phyloP scores from a whole-genome alignment of 1,284 basidiomycete genomes.

The Rhodotorula sp. region DNA sequence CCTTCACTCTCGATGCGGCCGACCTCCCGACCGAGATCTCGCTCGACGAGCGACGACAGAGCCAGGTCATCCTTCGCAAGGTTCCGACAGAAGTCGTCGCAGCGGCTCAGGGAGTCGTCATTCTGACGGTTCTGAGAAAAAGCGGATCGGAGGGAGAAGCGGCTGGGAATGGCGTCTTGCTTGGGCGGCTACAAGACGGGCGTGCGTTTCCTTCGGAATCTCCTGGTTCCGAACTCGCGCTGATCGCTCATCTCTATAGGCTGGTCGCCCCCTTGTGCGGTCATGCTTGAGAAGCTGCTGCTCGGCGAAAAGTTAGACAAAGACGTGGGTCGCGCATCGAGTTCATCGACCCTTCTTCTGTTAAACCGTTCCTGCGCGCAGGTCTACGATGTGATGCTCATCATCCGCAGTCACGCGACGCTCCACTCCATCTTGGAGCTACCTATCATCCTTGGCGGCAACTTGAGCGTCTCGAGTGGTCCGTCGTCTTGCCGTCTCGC shows the following conservation, averaged over 20 bases:
- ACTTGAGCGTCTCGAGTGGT: constrained; percentile 28
- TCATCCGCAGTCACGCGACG: constrained; percentile 47
- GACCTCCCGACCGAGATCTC: constrained; percentile 26
- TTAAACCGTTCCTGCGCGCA: neutral
- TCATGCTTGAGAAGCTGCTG: constrained; percentile 47
- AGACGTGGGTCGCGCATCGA: constrained; percentile 37
- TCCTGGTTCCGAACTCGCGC: constrained; percentile 26
- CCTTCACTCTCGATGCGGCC: constrained; percentile 28
- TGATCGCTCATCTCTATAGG: constrained; percentile 20
- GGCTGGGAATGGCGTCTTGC: constrained; percentile 47
- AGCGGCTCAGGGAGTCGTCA: constrained; percentile 40
- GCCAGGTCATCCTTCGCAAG: constrained; percentile 47
- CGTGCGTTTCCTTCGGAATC: constrained; percentile 4
- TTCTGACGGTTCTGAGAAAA: constrained; percentile 48
- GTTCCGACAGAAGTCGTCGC: constrained; percentile 41
- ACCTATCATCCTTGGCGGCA: constrained; percentile 43
- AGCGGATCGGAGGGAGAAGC: constrained; percentile 42
- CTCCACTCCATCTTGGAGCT: constrained; percentile 30
- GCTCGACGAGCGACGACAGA: constrained; percentile 40
- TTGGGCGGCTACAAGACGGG: constrained; percentile 46
- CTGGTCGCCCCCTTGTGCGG: constrained; percentile 47
- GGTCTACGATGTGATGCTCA: constrained; percentile 50
- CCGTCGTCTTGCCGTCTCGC: constrained; percentile 15
- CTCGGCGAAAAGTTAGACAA: constrained; percentile 43
- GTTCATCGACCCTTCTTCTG: too few species aligned